These are phyloP conservation scores for Aspergillus carbonarius DNA, from an alignment of 2,329 filamentous ascomycete species.

Conservation along the genomic window DNA sequence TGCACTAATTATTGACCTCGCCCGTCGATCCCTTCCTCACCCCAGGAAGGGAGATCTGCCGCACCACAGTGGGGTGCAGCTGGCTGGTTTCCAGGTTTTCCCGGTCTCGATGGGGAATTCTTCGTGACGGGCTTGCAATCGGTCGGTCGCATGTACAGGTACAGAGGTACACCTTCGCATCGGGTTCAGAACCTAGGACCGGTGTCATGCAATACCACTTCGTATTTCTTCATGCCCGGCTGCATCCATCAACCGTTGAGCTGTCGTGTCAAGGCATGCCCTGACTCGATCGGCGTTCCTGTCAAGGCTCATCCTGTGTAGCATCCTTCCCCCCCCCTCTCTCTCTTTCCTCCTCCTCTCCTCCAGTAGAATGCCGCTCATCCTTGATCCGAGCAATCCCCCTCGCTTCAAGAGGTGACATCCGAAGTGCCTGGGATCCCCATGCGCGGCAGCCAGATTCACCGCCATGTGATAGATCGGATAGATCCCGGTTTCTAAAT, in stretches of 20 bases:
- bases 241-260: slow-evolving; percentile 3
- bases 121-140: background rate
- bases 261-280: slow-evolving; percentile 2
- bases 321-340: background rate
- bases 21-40: background rate
- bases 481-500: slow-evolving; percentile 10
- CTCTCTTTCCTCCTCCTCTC: background rate
- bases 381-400: background rate
- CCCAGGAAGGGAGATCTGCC: slow-evolving; percentile 10
- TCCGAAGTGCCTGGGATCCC: slow-evolving; percentile 6
- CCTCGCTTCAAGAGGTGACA: slow-evolving; percentile 10
- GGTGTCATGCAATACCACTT: slow-evolving; percentile 3
- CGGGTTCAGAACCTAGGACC: background rate
- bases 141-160: background rate
- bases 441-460: slow-evolving; percentile 17
- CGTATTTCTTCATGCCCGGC: slow-evolving; percentile 5
- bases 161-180: background rate
- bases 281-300: background rate
- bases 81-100: slow-evolving; percentile 10
- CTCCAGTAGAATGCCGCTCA: background rate
- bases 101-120: background rate
- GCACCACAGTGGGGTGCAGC: slow-evolving; percentile 13
- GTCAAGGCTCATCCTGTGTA: background rate
- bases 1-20: background rate
- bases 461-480: slow-evolving; percentile 35